A percentile compares a stretch with the other conserved stretches of the same genome.
These are phyloP conservation scores for Kodamaea fungicola DNA, from an alignment of 1,139 yeast species.

Conservation along the genomic window DNA sequence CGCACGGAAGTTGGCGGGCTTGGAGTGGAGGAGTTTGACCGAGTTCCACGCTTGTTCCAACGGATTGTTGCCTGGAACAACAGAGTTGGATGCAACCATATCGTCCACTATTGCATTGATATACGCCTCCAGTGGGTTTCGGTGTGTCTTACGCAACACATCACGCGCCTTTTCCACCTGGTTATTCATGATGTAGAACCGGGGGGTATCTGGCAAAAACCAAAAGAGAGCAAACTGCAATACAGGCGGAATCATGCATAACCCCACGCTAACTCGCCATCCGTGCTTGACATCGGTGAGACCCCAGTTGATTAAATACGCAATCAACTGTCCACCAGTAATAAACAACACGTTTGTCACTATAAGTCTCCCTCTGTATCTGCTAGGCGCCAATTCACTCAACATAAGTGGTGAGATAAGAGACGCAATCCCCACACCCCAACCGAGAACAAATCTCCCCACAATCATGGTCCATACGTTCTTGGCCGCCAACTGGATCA, in stretches of 20 bases:
- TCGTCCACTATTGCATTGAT: slow-evolving; percentile 60
- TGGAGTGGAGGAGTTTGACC: slow-evolving; percentile 63
- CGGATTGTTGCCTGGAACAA: slow-evolving; percentile 60
- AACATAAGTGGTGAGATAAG: slow-evolving; percentile 87
- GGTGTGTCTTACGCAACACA: slow-evolving; percentile 60
- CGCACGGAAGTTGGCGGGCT: slow-evolving; percentile 84
- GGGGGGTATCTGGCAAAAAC: slow-evolving; percentile 93
- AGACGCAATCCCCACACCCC: slow-evolving; percentile 94
- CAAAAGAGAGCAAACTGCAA: slow-evolving; percentile 71
- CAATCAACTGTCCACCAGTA: slow-evolving; percentile 89
- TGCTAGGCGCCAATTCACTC: slow-evolving; percentile 87
- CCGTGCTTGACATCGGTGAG: slow-evolving; percentile 70
- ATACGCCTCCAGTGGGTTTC: slow-evolving; percentile 51
- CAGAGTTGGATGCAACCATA: slow-evolving; percentile 52
- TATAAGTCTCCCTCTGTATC: slow-evolving; percentile 83
- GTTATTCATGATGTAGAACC: slow-evolving; percentile 76
- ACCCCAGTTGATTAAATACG: slow-evolving; percentile 93
- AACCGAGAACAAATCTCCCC: slow-evolving; percentile 90
- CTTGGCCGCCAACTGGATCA: slow-evolving; percentile 74
- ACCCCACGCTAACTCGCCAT: slow-evolving; percentile 90
- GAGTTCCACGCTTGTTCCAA: slow-evolving; percentile 56
- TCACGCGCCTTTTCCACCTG: slow-evolving; percentile 59
- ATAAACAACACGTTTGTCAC: slow-evolving; percentile 66
- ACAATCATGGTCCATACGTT: slow-evolving; percentile 87
- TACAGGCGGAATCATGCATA: slow-evolving; percentile 84